These are phyloP conservation scores for Lachancea waltii DNA, from an alignment of 805 yeast species.

Conservation along the genomic window DNA sequence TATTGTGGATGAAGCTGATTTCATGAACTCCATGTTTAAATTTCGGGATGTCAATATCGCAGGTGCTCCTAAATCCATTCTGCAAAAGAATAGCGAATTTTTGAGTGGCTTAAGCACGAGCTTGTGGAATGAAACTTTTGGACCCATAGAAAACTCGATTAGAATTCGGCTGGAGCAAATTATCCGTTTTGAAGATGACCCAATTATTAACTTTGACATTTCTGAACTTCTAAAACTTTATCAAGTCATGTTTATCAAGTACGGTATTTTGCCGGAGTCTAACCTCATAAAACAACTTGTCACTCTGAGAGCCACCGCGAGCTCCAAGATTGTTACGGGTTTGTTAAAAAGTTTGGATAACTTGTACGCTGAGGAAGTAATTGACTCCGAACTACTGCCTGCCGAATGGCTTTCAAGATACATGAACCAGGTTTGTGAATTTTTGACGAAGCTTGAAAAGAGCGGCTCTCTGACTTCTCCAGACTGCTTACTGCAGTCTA, in stretches of 20 bases:
- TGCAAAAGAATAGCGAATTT: slow-evolving; percentile 23
- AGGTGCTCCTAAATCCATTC: slow-evolving; percentile 14
- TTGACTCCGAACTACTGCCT: slow-evolving; percentile 50
- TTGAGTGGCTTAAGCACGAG: slow-evolving; percentile 24
- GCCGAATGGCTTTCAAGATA: slow-evolving; percentile 81
- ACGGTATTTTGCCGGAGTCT: slow-evolving; percentile 31
- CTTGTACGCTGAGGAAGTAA: slow-evolving; percentile 28
- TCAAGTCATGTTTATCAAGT: slow-evolving; percentile 51
- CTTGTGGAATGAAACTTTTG: slow-evolving; percentile 28
- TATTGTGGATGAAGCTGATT: slow-evolving; percentile 81
- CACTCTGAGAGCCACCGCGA: slow-evolving; percentile 16
- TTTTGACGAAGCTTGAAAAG: slow-evolving; percentile 51
- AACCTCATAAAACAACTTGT: slow-evolving; percentile 18
- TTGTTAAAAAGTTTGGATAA: slow-evolving; percentile 23
- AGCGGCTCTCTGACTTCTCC: slow-evolving; percentile 30
- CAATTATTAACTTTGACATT: slow-evolving; percentile 50
- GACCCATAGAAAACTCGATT: slow-evolving; percentile 41
- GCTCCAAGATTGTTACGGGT: slow-evolving; percentile 18
- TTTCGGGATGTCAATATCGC: slow-evolving; percentile 25
- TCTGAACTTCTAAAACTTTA: slow-evolving; percentile 63
- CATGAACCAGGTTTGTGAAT: slow-evolving; percentile 39
- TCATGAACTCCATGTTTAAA: slow-evolving; percentile 56
- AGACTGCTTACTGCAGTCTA: slow-evolving; percentile 33
- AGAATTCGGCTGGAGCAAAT: slow-evolving; percentile 62
- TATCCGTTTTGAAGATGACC: slow-evolving; percentile 55